Percentiles rank a stretch among this genome's conserved stretches.
phyloP scores from a whole-genome alignment of 139 green algal species.

The Volvox africanus region DNA sequence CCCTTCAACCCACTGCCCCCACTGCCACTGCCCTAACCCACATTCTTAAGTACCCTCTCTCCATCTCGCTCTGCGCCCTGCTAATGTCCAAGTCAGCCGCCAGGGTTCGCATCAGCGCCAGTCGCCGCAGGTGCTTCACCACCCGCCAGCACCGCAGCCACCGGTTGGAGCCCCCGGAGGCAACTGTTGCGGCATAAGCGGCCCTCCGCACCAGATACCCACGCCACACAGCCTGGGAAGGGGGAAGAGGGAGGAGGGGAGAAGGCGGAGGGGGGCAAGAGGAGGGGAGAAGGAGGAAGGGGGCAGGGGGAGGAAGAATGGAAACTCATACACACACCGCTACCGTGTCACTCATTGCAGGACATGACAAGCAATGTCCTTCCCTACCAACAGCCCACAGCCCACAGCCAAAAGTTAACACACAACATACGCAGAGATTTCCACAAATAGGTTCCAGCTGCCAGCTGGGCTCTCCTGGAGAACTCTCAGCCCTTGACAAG shows the following conservation, averaged over 20 bases:
- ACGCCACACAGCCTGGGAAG: slow-evolving; percentile 26
- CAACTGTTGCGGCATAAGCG: not conserved
- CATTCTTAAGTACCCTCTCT: slow-evolving; percentile 22
- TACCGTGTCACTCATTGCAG: not conserved
- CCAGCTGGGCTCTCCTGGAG: too few species aligned
- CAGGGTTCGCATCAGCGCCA: slow-evolving; percentile 35
- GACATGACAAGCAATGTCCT: not conserved
- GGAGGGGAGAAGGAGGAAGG: not conserved
- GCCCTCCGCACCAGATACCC: not conserved
- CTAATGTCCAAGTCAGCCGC: slow-evolving; percentile 41
- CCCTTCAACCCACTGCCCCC: too few species aligned
- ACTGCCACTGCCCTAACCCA: too few species aligned
- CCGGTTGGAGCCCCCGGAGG: not conserved
- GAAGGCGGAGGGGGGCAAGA: not conserved
- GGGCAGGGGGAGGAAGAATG: not conserved
- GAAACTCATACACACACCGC: not conserved
- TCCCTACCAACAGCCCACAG: not conserved
- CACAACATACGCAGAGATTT: not conserved
- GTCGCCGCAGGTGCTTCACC: slow-evolving; percentile 15
- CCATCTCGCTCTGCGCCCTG: slow-evolving; percentile 37
- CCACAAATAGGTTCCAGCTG: not conserved
- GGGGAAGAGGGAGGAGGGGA: not conserved
- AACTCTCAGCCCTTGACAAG: too few species aligned
- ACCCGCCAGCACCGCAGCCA: not conserved
- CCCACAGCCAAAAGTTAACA: not conserved